Percentiles rank a stretch among this genome's conserved stretches.
These are phyloP conservation scores for Chlorociboria aeruginascens DNA, from an alignment of 495 filamentous ascomycete genomes.

Conservation along the genomic window DNA sequence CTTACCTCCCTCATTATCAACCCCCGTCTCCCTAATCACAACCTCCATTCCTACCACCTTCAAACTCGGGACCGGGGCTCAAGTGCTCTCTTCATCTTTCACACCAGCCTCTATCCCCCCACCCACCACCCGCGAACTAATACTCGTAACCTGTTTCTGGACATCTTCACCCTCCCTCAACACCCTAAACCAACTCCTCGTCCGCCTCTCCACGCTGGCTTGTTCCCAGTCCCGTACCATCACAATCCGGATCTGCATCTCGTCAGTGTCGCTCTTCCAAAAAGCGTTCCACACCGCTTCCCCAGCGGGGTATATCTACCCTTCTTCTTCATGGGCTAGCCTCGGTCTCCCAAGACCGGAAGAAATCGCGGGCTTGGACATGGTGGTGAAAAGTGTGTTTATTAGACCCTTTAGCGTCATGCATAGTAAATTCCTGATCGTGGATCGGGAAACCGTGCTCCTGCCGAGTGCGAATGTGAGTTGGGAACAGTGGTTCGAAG, in stretches of 20 bases:
- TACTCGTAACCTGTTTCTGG: slow-evolving; percentile 70
- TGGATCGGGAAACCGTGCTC: slow-evolving; percentile 48
- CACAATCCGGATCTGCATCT: slow-evolving; percentile 49
- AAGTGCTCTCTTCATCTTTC: slow-evolving; percentile 2
- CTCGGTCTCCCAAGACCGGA: slow-evolving; percentile 46
- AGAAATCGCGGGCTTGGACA: slow-evolving; percentile 43
- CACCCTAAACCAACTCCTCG: slow-evolving; percentile 24
- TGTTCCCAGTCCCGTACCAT: slow-evolving; percentile 25
- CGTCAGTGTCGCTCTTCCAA: slow-evolving; percentile 51
- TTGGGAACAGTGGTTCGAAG: slow-evolving; percentile 68
- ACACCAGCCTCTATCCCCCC: slow-evolving; percentile 38
- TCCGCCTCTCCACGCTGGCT: slow-evolving; percentile 11
- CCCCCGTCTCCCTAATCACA: slow-evolving; percentile 9
- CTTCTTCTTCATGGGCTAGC: slow-evolving; percentile 38
- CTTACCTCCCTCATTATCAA: neutral
- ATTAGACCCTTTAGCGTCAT: slow-evolving; percentile 62
- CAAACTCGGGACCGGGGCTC: slow-evolving; percentile 13
- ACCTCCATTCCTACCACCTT: slow-evolving; percentile 7
- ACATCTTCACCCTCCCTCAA: slow-evolving; percentile 35
- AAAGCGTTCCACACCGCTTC: slow-evolving; percentile 56
- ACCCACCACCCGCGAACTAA: slow-evolving; percentile 44
- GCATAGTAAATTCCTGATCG: slow-evolving; percentile 64
- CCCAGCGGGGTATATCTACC: slow-evolving; percentile 42
- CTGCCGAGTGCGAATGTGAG: slow-evolving; percentile 65
- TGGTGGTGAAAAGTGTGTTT: slow-evolving; percentile 59